Base-by-base conservation (phyloP, 2,329 filamentous ascomycete species). In the Fusarium avenaceum region DNA sequence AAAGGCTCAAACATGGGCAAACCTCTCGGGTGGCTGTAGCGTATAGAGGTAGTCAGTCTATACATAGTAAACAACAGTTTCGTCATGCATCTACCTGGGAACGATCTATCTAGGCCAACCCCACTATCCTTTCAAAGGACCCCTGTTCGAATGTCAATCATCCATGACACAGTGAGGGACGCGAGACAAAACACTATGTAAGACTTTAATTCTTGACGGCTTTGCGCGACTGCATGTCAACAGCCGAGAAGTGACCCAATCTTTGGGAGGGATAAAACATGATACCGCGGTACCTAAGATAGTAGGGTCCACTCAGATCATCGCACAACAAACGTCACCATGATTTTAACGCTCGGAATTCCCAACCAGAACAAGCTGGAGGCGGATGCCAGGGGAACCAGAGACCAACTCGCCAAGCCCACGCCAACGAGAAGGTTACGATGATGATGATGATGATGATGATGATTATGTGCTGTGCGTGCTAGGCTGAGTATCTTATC, bases 321-420 rank as follows among this genome's bases (percentile, higher is more conserved):
- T 39, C 22, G 53, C n/a, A 42, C 33, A 32, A 49, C 15, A 44
- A 39, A 69, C 65, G 55, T 68, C 65, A 62, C 65, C 30, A 28
- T 44, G 26, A 33, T 52, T 26, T 56, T 56, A 33, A 55, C 45
- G 49, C 42, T 50, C 24, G 63, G 44, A 43, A 55, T 63, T 30
- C 24, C 35, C 35, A 43, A 40, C 42, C 42, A 38, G 8, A 49
- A 44, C 58, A 43, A 39, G 24, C 24, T 24, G 24, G 6, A 24
- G 26, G 26, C 8, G 9, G 55, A 33, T 24, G 32, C 26, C 51
- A 57, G 43, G 45, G 28, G 26, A 49, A 50, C 35, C 24, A 24
- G 24, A 24, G 24, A 24, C 24, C 24, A 24, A 24, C 24, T 4
- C 24, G 24, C 24, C 24, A 24, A 24, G 24, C 24, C 7, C 24